phyloP scores from a whole-genome alignment of 139 green algal genomes.

The Zygnema cylindricum region DNA sequence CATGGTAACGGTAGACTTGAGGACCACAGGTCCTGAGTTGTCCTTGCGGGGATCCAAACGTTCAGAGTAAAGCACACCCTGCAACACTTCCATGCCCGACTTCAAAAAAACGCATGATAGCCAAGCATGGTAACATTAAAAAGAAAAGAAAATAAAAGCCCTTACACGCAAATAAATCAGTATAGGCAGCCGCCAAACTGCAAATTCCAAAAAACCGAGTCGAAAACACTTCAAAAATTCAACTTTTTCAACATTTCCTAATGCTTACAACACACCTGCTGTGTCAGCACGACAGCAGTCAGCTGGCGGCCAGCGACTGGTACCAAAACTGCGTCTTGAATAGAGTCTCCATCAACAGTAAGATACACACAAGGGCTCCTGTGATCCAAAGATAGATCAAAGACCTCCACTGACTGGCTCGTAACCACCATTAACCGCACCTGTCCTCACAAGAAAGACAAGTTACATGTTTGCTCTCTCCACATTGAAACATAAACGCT shows the following conservation, averaged over 20 bases:
- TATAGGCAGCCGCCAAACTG: too few species aligned
- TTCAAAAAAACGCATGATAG: too few species aligned
- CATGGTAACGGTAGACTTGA: not conserved
- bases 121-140: too few species aligned
- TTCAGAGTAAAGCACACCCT: slow-evolving; percentile 23
- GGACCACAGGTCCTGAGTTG: not conserved
- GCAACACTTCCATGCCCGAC: not conserved
- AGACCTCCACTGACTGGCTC: slow-evolving; percentile 37
- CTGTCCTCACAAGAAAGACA: too few species aligned
- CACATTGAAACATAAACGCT: too few species aligned
- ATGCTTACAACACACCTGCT: not conserved
- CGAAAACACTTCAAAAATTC: too few species aligned
- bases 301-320: not conserved
- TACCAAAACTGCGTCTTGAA: slow-evolving; percentile 27
- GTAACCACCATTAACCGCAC: slow-evolving; percentile 43
- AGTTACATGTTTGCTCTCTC: too few species aligned
- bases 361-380: slow-evolving; percentile 38
- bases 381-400: slow-evolving; percentile 48
- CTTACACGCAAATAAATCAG: too few species aligned
- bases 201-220: too few species aligned
- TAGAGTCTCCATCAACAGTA: slow-evolving; percentile 2
- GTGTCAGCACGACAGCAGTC: slow-evolving; percentile 1
- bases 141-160: too few species aligned
- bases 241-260: too few species aligned
- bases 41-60: not conserved